Base-by-base conservation (phyloP, 78 protist species). In the Thecamonas trahens region DNA sequence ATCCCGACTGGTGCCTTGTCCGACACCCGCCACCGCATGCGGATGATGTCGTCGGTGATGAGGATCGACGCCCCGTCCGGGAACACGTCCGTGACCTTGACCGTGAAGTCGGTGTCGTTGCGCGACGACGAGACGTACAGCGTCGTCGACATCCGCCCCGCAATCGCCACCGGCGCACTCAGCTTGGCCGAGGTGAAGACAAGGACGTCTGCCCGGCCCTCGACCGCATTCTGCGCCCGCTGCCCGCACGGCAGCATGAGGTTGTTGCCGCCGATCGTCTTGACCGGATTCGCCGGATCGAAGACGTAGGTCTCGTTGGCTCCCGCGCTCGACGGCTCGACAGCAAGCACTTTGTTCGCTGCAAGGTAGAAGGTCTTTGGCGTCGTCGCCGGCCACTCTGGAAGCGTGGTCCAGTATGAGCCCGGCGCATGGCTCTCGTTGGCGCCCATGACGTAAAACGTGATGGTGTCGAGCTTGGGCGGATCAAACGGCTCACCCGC, bases 21-120 rank as follows among this genome's bases (percentile, higher is more conserved):
- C n/a, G n/a, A n/a, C n/a, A n/a, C 24, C 6, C 58, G 18, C 68
- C 76, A 62, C 31, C 76, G 67, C 76, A 71, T 71, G 61, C 76
- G 61, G 50, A 59, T 2, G 58, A 71, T 40, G 26, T 18, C 54
- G 58, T 71, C 76, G 20, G 5, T 22, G 5, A 71, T 7, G 31
- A 61, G 31, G 34, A 71, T 39, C 8, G 76, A 71, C 29, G 1
- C 15, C 52, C 68, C 76, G 37, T 20, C 17, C 6, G 76, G 76
- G 68, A 60, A 44, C 54, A 71, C 76, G 47, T 71, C 76, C 11
- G 67, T 40, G 26, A 71, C 15, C 76, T 71, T 52, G 39, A 35
- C 72, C 45, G 72, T 67, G 28, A 67, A 67, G 59, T 67, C 72
- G 20, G 72, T 67, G 72, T 67, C 72, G 24, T 1, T 49, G 34